Evolutionary conservation across 2,329 filamentous ascomycete species (phyloP), one percentile per base, ranked within the genome.

Genomic region (Pyrenophora tritici-repentis): DNA sequence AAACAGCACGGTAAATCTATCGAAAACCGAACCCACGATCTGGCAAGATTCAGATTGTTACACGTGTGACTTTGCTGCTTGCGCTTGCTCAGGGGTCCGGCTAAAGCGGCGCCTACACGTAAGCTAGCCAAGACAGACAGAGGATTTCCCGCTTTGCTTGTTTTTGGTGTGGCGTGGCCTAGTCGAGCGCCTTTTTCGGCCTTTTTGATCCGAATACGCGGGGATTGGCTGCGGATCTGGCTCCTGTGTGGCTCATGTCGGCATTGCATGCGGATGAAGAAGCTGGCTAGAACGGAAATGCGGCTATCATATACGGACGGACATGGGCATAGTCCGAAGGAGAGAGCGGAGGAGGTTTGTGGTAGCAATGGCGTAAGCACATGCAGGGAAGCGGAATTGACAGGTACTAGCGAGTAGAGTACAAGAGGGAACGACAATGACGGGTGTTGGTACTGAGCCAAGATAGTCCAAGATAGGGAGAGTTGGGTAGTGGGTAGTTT

Each of bases 91-190:
- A 44, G 53, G 52, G 45, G 41, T 29, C 26, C 50, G 50, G 50
- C 34, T 56, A 54, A 20, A 56, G 42, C 53, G 50, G 50, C 38
- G 4, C 35, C 42, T 50, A 46, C 50, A 46, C 53, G 47, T 58
- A 42, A 56, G 56, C 50, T 6, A 38, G 54, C 56, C 56, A 54
- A 59, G 53, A 42, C 40, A 13, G 24, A n/a, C 32, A 32, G 43
- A 34, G 36, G 51, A 42, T 45, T 43, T 47, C 44, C 54, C 46
- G 54, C 47, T 43, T 45, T 45, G 50, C 36, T 53, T 53, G 52
- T 43, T 47, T 47, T n/a, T 24, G 22, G 22, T 16, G 44, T 18
- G 47, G 52, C 40, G 47, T 31, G 6, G 5, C 36, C 43, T 52
- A 42, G 41, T 17, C 33, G 32, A 32, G 34, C 35, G 44, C 36